These are phyloP conservation scores for Albifimbria verrucaria DNA, from an alignment of 2,329 filamentous ascomycete genomes.

Conservation along the genomic window DNA sequence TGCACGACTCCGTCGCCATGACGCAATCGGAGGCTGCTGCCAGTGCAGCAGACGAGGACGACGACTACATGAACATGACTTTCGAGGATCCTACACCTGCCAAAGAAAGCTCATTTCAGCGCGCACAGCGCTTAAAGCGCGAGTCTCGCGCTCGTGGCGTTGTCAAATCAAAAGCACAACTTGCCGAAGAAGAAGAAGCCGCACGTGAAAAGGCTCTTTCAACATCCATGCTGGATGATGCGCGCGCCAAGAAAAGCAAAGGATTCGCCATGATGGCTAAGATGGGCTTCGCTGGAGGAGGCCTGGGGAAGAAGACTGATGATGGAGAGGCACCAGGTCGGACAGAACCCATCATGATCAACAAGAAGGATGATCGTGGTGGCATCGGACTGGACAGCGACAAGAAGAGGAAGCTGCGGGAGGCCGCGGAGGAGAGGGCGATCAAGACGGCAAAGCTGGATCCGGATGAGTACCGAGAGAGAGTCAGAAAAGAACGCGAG, in stretches of 20 bases:
- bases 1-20: not conserved
- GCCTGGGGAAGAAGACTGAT: conserved; percentile 62
- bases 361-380: conserved; percentile 73
- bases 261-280: conserved; percentile 96
- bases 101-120: conserved; percentile 52
- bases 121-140: conserved; percentile 49
- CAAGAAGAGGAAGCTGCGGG: conserved; percentile 71
- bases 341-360: conserved; percentile 71
- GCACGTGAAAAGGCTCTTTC: conserved; percentile 74
- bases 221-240: conserved; percentile 64
- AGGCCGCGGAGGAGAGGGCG: conserved; percentile 52
- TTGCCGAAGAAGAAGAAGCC: conserved; percentile 68
- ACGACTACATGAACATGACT: conserved; percentile 97
- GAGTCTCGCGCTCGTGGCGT: conserved; percentile 66
- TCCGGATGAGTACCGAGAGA: conserved; percentile 69
- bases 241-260: conserved; percentile 65
- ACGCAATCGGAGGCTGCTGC: too few species aligned
- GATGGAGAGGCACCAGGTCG: conserved; percentile 30
- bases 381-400: conserved; percentile 84
- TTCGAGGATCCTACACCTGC: conserved; percentile 65
- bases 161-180: conserved; percentile 78
- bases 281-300: conserved; percentile 82
- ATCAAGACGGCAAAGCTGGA: conserved; percentile 59
- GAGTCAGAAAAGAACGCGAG: conserved; percentile 69
- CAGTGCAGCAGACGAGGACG: conserved; percentile 64